These are phyloP conservation scores for Colletotrichum kahawae DNA, from an alignment of 2,329 filamentous ascomycete species.

Conservation along the genomic window DNA sequence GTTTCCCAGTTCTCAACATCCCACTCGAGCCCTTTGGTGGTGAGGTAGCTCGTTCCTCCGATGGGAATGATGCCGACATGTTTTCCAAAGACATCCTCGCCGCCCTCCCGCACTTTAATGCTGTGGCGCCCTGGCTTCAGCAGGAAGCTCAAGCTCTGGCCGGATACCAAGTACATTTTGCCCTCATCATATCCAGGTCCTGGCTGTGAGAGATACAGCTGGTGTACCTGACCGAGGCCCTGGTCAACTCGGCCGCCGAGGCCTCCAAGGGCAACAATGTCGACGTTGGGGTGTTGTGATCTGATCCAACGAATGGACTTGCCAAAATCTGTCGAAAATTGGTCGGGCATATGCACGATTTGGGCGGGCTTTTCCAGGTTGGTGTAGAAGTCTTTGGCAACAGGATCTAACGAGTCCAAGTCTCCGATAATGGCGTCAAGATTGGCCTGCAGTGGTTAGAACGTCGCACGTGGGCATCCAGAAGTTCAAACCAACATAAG, in stretches of 20 bases:
- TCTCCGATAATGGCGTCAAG: conserved; percentile 85
- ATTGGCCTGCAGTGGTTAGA: conserved; percentile 47
- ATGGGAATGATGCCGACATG: conserved; percentile 88
- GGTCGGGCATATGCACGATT: conserved; percentile 76
- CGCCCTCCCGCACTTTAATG: conserved; percentile 66
- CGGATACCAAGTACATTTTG: conserved; percentile 79
- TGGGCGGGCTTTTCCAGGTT: conserved; percentile 53
- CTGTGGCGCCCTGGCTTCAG: conserved; percentile 71
- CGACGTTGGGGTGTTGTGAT: conserved; percentile 38
- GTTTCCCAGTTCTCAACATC: conserved; percentile 85
- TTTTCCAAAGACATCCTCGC: conserved; percentile 67
- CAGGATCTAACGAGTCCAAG: conserved; percentile 78
- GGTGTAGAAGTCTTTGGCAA: conserved; percentile 71
- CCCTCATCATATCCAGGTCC: conserved; percentile 55
- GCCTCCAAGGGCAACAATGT: conserved; percentile 84
- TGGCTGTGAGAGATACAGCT: conserved; percentile 71
- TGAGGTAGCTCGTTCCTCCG: conserved; percentile 78
- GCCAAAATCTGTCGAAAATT: conserved; percentile 89
- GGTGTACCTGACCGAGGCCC: conserved; percentile 85
- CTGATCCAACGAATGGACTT: conserved; percentile 75
- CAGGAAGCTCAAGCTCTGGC: conserved; percentile 81
- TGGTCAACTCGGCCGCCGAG: conserved; percentile 93
- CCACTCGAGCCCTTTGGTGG: conserved; percentile 85
- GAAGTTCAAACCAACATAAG: not conserved
- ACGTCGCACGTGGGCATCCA: not conserved